Base-by-base conservation (phyloP, 2,329 filamentous ascomycete species). In the Ophiostoma triangulosporum region DNA sequence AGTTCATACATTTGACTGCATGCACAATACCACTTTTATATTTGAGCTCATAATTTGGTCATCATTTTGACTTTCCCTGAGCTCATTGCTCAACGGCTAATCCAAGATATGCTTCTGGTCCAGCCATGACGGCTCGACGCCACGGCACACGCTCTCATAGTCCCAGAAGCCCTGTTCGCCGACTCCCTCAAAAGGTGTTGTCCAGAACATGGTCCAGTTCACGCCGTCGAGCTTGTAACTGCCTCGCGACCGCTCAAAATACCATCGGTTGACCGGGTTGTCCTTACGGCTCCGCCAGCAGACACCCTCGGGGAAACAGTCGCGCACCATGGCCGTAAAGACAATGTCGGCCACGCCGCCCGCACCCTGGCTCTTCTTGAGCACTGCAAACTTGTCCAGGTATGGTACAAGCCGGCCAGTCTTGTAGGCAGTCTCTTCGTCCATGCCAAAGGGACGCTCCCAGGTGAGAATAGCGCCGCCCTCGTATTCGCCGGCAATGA, bases 131-230 rank as follows among this genome's bases (percentile, higher is more conserved):
- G 81, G 81, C 56, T 74, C 68, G 32, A 84, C 74, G 14, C 69
- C 68, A 53, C 83, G 76, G 64, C 86, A 90, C n/a, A 90, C 84
- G 52, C 75, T 75, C 64, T 88, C 83, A 62, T 89, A 90, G 64
- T 89, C 84, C 56, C 66, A 65, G 57, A 88, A 78, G 48, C 69
- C 73, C 56, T 72, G 68, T 33, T 73, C 69, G 56, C 77, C 69
- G 55, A 77, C 73, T 48, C 80, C 70, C 54, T 83, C 73, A 48
- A 80, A 78, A 0, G 78, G 74, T 1, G 86, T 93, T 1, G 93
- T 98, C 90, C 93, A 98, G 64, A 98, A 98, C 89, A 97, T 96
- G 3, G 89, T 88, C 93, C 93, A 98, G 60, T 90, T 84, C 46
- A 79, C 86, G n/a, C 78, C 81, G 0, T 77, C 74, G 35, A 98